phyloP scores from a whole-genome alignment of 2,329 filamentous ascomycete species.

The Aureobasidium leucospermi region DNA sequence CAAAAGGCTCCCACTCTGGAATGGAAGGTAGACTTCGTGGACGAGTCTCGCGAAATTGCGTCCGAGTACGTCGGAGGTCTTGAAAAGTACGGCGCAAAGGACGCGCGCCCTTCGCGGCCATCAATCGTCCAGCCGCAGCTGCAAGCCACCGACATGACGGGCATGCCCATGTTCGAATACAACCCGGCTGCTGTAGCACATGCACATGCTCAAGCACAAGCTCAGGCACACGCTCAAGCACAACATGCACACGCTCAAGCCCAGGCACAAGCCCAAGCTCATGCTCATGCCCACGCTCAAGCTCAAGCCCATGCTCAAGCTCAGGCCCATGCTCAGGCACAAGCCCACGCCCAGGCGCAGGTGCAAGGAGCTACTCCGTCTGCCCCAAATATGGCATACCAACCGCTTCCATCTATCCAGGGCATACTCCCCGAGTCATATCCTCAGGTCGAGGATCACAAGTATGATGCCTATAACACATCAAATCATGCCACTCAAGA shows the following conservation, averaged over 20 bases:
- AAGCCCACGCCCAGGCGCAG: slow-evolving; percentile 2
- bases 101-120: slow-evolving; percentile 16
- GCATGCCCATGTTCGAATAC: slow-evolving; percentile 7
- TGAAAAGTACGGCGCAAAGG: slow-evolving; percentile 59
- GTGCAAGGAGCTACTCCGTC: slow-evolving; percentile 20
- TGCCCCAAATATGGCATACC: slow-evolving; percentile 31
- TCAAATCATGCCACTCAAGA: slow-evolving; percentile 21
- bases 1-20: slow-evolving; percentile 54
- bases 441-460: slow-evolving; percentile 28
- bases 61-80: slow-evolving; percentile 80
- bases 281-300: slow-evolving; percentile 18
- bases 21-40: slow-evolving; percentile 70
- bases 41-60: slow-evolving; percentile 84
- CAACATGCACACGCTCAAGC: slow-evolving; percentile 15
- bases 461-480: slow-evolving; percentile 23
- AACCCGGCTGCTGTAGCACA: slow-evolving; percentile 6
- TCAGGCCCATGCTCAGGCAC: slow-evolving; percentile 4
- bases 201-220: slow-evolving; percentile 8
- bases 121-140: slow-evolving; percentile 17
- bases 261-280: slow-evolving; percentile 25
- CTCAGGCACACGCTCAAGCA: slow-evolving; percentile 10
- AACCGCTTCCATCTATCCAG: slow-evolving; percentile 46
- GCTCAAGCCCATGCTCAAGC: slow-evolving; percentile 1
- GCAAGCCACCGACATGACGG: background rate
- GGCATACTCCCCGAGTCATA: slow-evolving; percentile 42